phyloP scores from a whole-genome alignment of 768 basidiomycete genomes.

The Neoboletus subvelutipes region DNA sequence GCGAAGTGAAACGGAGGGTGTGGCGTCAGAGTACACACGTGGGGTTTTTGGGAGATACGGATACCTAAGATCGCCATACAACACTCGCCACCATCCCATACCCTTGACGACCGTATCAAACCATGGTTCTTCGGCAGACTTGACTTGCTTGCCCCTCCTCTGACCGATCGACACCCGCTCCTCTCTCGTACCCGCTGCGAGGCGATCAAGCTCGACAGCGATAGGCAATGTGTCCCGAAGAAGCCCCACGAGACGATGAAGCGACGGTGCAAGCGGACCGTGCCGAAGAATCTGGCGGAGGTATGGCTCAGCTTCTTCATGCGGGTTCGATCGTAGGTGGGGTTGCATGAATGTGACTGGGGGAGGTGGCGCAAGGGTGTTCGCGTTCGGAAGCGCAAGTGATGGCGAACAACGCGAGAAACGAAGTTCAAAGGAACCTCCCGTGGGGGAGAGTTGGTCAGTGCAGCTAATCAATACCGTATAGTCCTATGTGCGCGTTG shows the following conservation, averaged over 20 bases:
- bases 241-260: slow-evolving; percentile 65
- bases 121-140: slow-evolving; percentile 24
- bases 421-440: slow-evolving; percentile 70
- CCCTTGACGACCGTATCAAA: slow-evolving; percentile 77
- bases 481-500: slow-evolving; percentile 51
- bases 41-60: neutral
- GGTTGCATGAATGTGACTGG: slow-evolving; percentile 33
- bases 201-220: slow-evolving; percentile 62
- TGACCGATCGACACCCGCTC: slow-evolving; percentile 11
- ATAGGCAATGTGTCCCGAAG: slow-evolving; percentile 79
- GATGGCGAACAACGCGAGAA: slow-evolving; percentile 53
- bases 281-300: slow-evolving; percentile 71
- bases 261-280: slow-evolving; percentile 60
- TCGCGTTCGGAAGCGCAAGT: slow-evolving; percentile 6
- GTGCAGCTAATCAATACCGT: slow-evolving; percentile 76
- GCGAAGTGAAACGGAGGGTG: neutral
- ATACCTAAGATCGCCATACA: slow-evolving; percentile 68
- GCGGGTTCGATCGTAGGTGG: slow-evolving; percentile 55
- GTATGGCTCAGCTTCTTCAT: slow-evolving; percentile 74
- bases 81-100: slow-evolving; percentile 77
- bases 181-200: slow-evolving; percentile 39
- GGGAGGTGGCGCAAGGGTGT: slow-evolving; percentile 26
- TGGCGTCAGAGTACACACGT: neutral
- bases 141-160: slow-evolving; percentile 18
- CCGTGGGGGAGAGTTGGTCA: slow-evolving; percentile 66